phyloP scores from a whole-genome alignment of 2,329 filamentous ascomycete genomes.

The Monosporascus sp. region DNA sequence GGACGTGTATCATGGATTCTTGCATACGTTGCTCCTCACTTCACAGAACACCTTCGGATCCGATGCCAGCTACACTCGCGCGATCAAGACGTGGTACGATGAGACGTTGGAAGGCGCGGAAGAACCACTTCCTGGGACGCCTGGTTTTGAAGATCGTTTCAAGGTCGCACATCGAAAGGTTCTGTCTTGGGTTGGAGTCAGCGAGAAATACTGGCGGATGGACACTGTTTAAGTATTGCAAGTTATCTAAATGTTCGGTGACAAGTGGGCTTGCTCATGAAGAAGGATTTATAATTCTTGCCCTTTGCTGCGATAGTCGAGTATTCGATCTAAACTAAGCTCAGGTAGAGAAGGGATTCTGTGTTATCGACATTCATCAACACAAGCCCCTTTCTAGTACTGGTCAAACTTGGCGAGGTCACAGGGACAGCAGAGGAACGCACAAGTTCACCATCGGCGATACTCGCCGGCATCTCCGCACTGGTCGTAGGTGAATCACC shows the following conservation, averaged over 20 bases:
- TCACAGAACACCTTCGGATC: conserved; percentile 15
- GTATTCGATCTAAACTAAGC: too few species aligned
- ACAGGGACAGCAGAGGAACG: too few species aligned
- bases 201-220: conserved; percentile 1
- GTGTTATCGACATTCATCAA: too few species aligned
- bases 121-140: conserved; percentile 5
- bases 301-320: background rate
- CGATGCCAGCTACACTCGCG: conserved; percentile 14
- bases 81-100: conserved; percentile 13
- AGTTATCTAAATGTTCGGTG: background rate
- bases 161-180: conserved; percentile 17
- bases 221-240: background rate
- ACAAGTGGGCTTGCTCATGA: background rate
- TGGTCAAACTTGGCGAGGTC: too few species aligned
- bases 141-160: conserved; percentile 17
- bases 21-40: conserved; percentile 11
- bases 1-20: conserved; percentile 17
- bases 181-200: conserved; percentile 21
- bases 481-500: too few species aligned
- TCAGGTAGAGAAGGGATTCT: too few species aligned
- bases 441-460: too few species aligned
- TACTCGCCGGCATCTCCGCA: too few species aligned
- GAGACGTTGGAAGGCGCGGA: conserved; percentile 4
- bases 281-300: background rate
- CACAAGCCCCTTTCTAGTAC: too few species aligned